Conservation (phyloP, 202 grass and related monocot genomes). For the Miscanthus sacchariflorus region DNA sequence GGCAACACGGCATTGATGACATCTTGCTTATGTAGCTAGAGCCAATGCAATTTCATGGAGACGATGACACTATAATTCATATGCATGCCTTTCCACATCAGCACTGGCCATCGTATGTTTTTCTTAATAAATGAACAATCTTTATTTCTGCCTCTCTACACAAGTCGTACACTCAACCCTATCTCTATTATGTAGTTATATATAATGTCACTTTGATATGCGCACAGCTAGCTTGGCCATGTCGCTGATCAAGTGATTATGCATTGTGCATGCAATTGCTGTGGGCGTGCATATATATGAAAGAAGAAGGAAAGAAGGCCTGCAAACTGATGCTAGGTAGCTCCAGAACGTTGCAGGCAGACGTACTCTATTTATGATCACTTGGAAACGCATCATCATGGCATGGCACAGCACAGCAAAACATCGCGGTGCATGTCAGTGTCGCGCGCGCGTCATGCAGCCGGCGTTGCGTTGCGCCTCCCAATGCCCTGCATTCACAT, state of each 20-base stretch:
- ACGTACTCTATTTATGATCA: neutral
- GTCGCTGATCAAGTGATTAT: no score
- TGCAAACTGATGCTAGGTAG: no score
- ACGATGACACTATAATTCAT: neutral
- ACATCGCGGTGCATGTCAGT: slow-evolving; percentile 19
- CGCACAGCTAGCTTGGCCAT: no score
- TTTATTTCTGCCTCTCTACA: neutral
- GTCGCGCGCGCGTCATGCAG: slow-evolving; percentile 27
- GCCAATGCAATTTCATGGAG: neutral
- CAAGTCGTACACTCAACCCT: no score
- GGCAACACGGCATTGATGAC: slow-evolving; percentile 12
- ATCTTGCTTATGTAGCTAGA: neutral
- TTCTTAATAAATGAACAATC: neutral
- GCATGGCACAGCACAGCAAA: neutral
- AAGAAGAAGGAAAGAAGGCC: no score
- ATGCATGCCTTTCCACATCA: neutral
- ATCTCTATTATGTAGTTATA: no score
- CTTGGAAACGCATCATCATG: neutral
- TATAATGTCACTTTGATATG: no score
- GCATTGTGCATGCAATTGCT: no score
- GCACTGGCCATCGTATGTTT: neutral
- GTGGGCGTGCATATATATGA: no score
- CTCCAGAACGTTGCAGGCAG: no score
- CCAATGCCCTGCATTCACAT: slow-evolving; percentile 34
- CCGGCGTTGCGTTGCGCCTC: slow-evolving; percentile 24